Percentiles rank a stretch among this genome's conserved stretches.
Conservation (phyloP, 2,329 filamentous ascomycete species). For the Grosmannia huntii region DNA sequence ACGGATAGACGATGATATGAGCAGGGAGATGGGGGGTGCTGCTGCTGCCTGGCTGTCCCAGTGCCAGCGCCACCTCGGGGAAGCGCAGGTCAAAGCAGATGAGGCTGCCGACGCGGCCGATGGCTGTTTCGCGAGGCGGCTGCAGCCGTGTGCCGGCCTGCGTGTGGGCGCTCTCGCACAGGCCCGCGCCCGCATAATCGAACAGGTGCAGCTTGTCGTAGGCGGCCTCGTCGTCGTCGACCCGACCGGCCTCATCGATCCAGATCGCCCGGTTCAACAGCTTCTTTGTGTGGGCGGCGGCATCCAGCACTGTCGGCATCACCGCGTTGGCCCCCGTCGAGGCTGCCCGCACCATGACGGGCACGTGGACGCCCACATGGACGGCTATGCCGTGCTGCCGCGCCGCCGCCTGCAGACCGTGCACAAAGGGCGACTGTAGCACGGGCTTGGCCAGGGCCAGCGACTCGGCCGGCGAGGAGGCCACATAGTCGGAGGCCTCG, state of each 20-base stretch:
- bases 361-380: slow-evolving; percentile 80
- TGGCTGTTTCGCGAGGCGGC: slow-evolving; percentile 55
- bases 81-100: slow-evolving; percentile 92
- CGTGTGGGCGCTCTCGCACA: slow-evolving; percentile 27
- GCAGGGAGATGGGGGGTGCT: slow-evolving; percentile 28
- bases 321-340: slow-evolving; percentile 17
- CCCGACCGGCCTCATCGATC: slow-evolving; percentile 30
- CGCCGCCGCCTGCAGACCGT: slow-evolving; percentile 59
- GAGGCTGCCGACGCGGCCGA: slow-evolving; percentile 64
- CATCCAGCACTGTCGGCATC: slow-evolving; percentile 20
- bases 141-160: slow-evolving; percentile 21
- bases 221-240: slow-evolving; percentile 20
- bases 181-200: slow-evolving; percentile 43
- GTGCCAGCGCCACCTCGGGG: slow-evolving; percentile 57
- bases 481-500: slow-evolving; percentile 85
- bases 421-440: slow-evolving; percentile 57
- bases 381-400: slow-evolving; percentile 52
- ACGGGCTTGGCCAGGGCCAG: slow-evolving; percentile 58
- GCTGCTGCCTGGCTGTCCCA: slow-evolving; percentile 32
- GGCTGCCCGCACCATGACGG: slow-evolving; percentile 30
- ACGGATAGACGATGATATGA: slow-evolving; percentile 74
- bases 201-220: slow-evolving; percentile 93
- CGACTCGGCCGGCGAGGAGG: slow-evolving; percentile 51
- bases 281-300: slow-evolving; percentile 21
- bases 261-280: slow-evolving; percentile 42